phyloP scores from a whole-genome alignment of 768 basidiomycete species.

The Pulveroboletus sp. region DNA sequence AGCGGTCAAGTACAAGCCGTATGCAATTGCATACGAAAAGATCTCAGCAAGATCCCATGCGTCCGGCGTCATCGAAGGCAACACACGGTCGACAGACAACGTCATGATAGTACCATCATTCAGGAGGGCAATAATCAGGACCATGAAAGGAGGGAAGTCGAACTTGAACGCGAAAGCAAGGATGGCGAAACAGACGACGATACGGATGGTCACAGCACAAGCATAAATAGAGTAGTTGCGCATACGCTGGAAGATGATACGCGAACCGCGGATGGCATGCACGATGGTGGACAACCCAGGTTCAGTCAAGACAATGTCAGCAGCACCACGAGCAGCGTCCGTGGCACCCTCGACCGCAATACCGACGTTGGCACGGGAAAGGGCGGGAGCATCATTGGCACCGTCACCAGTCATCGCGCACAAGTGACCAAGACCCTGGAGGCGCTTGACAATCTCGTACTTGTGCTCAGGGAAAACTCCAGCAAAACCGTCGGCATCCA shows the following conservation, averaged over 20 bases:
- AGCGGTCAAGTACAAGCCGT: slow-evolving; percentile 88
- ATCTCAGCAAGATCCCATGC: slow-evolving; percentile 97
- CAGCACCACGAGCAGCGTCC: slow-evolving; percentile 97
- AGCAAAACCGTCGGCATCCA: slow-evolving; percentile 99
- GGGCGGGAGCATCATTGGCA: slow-evolving; percentile 97
- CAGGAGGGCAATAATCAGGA: slow-evolving; percentile 93
- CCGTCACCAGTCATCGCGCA: slow-evolving; percentile 99
- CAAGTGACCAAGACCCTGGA: slow-evolving; percentile 93
- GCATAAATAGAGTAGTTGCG: slow-evolving; percentile 98
- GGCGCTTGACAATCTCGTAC: slow-evolving; percentile 98
- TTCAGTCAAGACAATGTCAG: slow-evolving; percentile 96
- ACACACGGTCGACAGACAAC: slow-evolving; percentile 89
- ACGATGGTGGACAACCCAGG: slow-evolving; percentile 99
- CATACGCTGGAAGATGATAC: slow-evolving; percentile 99
- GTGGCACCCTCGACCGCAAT: slow-evolving; percentile 99
- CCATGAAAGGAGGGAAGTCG: slow-evolving; percentile 99
- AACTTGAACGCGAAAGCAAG: slow-evolving; percentile 95
- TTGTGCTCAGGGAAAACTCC: slow-evolving; percentile 99
- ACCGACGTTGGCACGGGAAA: slow-evolving; percentile 98
- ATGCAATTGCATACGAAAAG: slow-evolving; percentile 92
- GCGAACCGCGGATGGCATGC: slow-evolving; percentile 96
- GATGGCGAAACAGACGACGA: slow-evolving; percentile 96
- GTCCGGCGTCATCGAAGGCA: slow-evolving; percentile 91
- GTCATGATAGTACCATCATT: slow-evolving; percentile 99
- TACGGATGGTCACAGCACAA: slow-evolving; percentile 96